Evolutionary conservation across 176 grass and related monocot species (phyloP).

Genomic region (Eleusine coracana): DNA sequence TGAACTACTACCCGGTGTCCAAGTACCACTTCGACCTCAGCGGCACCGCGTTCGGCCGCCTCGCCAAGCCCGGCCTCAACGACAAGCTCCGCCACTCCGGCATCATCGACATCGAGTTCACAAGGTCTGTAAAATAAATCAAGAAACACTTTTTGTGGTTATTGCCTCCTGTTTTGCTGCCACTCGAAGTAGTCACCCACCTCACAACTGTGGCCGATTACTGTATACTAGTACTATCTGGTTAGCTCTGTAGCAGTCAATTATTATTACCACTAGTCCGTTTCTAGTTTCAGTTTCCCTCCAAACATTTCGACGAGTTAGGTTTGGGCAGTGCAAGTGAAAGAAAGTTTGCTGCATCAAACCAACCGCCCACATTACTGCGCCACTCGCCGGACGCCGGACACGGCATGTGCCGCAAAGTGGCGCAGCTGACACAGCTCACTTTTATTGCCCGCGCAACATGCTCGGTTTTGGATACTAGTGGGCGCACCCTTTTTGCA

Average conservation of each 20-base stretch:
- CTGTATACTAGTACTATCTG: background rate
- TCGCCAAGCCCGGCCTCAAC: constrained; percentile 65
- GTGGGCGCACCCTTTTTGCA: constrained; percentile 23
- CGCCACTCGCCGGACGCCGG: background rate
- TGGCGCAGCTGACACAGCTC: constrained; percentile 18
- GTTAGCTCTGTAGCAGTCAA: background rate
- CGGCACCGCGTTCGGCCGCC: constrained; percentile 76
- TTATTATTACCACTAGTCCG: background rate
- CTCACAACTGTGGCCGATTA: background rate
- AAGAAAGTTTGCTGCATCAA: constrained; percentile 10
- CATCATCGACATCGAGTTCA: constrained; percentile 80
- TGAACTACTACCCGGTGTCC: constrained; percentile 69
- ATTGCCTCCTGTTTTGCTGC: background rate
- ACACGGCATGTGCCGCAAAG: constrained; percentile 49
- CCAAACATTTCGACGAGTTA: background rate
- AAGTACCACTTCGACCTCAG: constrained; percentile 86
- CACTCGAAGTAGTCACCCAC: background rate
- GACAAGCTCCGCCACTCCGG: constrained; percentile 83
- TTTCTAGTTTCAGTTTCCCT: background rate
- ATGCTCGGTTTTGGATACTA: constrained; percentile 19
- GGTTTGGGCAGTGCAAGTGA: background rate
- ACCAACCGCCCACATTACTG: constrained; percentile 43
- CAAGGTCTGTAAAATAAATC: constrained; percentile 37
- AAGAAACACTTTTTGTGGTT: background rate
- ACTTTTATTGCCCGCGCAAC: constrained; percentile 41